Base-by-base conservation (phyloP, 2,329 filamentous ascomycete genomes). In the Scytalidium sp. region DNA sequence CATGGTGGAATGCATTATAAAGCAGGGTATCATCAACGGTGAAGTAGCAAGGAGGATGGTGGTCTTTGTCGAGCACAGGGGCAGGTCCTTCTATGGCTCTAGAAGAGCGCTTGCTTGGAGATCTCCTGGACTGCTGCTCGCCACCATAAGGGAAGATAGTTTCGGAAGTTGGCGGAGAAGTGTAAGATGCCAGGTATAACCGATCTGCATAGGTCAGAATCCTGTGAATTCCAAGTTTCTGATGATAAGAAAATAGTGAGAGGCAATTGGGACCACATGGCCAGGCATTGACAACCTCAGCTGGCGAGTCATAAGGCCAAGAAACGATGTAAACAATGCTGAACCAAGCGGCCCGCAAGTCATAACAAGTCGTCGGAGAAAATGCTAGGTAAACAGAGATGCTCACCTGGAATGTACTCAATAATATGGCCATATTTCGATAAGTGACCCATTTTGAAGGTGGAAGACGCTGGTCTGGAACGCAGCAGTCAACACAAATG, bases 1-100 rank as follows among this genome's bases (percentile, higher is more conserved):
- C 94, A 64, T 95, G 92, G 72, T 97, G 92, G 72, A 99, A 99
- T 25, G 93, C 92, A 70, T 99, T 99, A 79, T 99, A 99, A 43
- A 96, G 80, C 41, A 99, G 84, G 39, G 79, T 87, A 66, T 96
- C 90, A 67, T 99, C 94, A 59, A 97, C 85, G 45, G 90, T 93
- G 71, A 99, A 99, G 74, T 97, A 99, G 67, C 89, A 92, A 1
- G 94, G 94, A 49, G 85, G 74, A 58, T 80, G 82, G 47, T 77
- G 71, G n/a, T 76, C 70, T 51, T 71, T 68, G 21, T 71, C 65
- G 21, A 69, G 55, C 41, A 68, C 70, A 9, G 76, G 68, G 46
- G 74, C 76, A 17, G 81, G 76, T 19, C 78, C 80, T 25, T 82
- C 76, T 51, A 80, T 81, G 21, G 81, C 78, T 68, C 85, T 78